Base-by-base conservation (phyloP, 306 rosid genomes). In the Fragaria nilgerrensis region DNA sequence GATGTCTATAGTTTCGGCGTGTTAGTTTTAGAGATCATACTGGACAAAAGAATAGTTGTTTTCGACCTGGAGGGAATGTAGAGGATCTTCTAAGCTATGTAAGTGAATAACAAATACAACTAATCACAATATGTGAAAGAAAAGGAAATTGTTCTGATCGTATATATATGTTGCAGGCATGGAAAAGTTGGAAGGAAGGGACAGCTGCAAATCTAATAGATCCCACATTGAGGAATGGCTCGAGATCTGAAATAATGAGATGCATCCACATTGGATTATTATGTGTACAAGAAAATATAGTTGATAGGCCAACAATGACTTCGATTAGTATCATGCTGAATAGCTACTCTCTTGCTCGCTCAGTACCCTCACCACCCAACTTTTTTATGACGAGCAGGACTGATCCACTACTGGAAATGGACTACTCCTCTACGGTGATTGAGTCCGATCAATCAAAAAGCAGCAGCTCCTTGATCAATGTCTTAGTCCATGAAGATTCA, bases 1-100 rank as follows among this genome's bases (percentile, higher is more conserved):
- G 88, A 89, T 34, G 84, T 89, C 0, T 91, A 72, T 19, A 83
- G 94, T 41, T 87, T 89, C 52, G 90, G 92, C 1, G 84, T 89
- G 7, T 20, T 91, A 5, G 8, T 89, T 68, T 75, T 91, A 36
- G 93, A 90, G 69, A 90, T 90, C 8, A 15, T 90, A 75, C 79
- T 8, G 88, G 95, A 43, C 71, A 75, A 0, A 88, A 80, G 75
- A 85, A 66, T 12, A 76, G 20, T 9, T 11, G 74, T 20, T 65
- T 75, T 64, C 79, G 7, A 17, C 37, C 50, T 4, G 87, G 82
- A 16, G 78, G 79, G 10, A 61, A 53, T 32, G 44, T 17, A 41
- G 86, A 76, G 22, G 70, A 78, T 77, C 82, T 88, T 22, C 16
- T 81, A 2, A 81, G 79, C 77, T 74, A 49, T 50, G 96, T 88